Percentiles rank a stretch among this genome's conserved stretches.
Conservation (phyloP, 495 filamentous ascomycete species). For the Aspergillus saccharolyticus region DNA sequence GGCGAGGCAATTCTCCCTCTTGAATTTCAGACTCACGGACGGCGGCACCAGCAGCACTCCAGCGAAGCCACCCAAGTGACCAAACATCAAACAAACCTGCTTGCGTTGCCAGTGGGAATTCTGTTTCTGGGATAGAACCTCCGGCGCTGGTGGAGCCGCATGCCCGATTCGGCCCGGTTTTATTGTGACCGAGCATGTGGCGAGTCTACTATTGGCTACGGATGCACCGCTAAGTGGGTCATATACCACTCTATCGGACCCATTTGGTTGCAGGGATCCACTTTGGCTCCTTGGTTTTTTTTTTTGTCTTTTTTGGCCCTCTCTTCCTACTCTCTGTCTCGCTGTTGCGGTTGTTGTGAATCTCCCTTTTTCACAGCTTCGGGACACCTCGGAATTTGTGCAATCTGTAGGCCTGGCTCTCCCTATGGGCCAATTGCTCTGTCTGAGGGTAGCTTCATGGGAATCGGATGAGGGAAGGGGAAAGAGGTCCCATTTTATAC, state of each 20-base stretch:
- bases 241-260: slow-evolving; percentile 21
- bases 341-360: neutral
- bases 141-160: slow-evolving; percentile 25
- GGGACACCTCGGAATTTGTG: neutral
- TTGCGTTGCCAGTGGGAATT: slow-evolving; percentile 3
- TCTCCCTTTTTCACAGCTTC: neutral
- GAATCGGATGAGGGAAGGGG: neutral
- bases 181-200: slow-evolving; percentile 21
- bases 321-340: neutral
- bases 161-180: slow-evolving; percentile 26
- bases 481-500: slow-evolving; percentile 1
- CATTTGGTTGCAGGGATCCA: slow-evolving; percentile 15
- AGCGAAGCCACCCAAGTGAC: slow-evolving; percentile 1
- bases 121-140: slow-evolving; percentile 7
- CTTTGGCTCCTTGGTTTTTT: slow-evolving; percentile 7
- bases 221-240: slow-evolving; percentile 11
- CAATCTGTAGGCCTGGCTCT: neutral
- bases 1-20: neutral
- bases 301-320: slow-evolving; percentile 6
- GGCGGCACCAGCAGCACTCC: neutral
- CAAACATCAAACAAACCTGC: neutral
- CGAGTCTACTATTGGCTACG: slow-evolving; percentile 13
- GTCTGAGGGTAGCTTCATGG: neutral
- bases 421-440: neutral
- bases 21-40: neutral